Evolutionary conservation across 2,329 filamentous ascomycete species (phyloP), one percentile per base, ranked within the genome.

Genomic region (Pestalotiopsis sp.): DNA sequence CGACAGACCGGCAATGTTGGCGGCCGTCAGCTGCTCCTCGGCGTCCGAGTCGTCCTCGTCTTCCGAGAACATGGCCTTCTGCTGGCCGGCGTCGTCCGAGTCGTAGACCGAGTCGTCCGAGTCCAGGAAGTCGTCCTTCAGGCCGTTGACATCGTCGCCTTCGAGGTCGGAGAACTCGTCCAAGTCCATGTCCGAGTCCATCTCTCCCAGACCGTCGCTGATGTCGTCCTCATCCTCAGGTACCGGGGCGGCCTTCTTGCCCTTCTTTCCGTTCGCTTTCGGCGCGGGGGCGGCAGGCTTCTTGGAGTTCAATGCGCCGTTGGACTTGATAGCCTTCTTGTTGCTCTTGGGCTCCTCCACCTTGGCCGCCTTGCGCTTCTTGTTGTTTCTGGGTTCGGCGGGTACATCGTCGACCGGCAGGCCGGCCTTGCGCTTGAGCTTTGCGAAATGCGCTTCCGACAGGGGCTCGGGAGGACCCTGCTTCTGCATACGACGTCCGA

Each of bases 1-100:
- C 67, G 95, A 95, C 68, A 99, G 84, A 69, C 96, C 96, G 75
- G 92, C 96, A 71, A 99, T 98, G 80, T 99, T 99, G 71, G 96
- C 96, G 1, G 95, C 95, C 65, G 94, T 99, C 73, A 99, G 87
- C 79, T 91, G 92, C 82, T 98, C 95, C 81, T 97, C 94, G 4
- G 90, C 91, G 75, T 97, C 94, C 1, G 92, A 95, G 65, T 94
- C 91, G 72, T 95, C 93, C 74, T 97, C 94, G 77, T 98, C 95
- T 72, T 98, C 96, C 0, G 96, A 98, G 85, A 97, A 99, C 85
- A 97, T 93, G 72, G 91, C 89, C 75, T 87, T 83, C 70, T 87
- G 78, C 81, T 86, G 77, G 80, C 81, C 77, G 38, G 90, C 88
- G 58, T 89, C 87, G 72, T 95, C 93, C 13, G 93, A 95, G 77